phyloP scores from a whole-genome alignment of 495 filamentous ascomycete genomes.

The Wilcoxina mikolae region DNA sequence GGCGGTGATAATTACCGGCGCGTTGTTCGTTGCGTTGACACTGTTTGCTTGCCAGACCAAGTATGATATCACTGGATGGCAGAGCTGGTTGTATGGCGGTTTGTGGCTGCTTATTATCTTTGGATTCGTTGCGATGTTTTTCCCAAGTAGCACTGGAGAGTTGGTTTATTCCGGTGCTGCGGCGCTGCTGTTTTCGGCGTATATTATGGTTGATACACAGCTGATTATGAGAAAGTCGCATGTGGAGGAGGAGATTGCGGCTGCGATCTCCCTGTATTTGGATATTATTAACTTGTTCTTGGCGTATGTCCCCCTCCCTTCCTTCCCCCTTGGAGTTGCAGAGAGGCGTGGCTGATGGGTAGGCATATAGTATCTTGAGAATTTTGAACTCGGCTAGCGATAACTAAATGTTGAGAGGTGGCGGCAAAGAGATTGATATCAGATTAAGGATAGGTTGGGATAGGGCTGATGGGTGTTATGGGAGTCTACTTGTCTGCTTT shows the following conservation, averaged over 20 bases:
- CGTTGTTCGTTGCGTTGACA: constrained; percentile 84
- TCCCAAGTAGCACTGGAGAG: constrained; percentile 66
- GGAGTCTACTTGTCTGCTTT: no score
- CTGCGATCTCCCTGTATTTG: constrained; percentile 85
- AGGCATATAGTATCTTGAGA: constrained; percentile 19
- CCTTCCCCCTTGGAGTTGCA: background rate
- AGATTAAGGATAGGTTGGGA: background rate
- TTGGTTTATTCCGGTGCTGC: constrained; percentile 66
- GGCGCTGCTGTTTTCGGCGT: constrained; percentile 79
- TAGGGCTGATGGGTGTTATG: background rate
- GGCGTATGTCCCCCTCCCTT: constrained; percentile 31
- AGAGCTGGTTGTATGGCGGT: constrained; percentile 81
- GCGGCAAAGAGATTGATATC: no score
- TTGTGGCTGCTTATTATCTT: constrained; percentile 86
- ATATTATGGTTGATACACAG: constrained; percentile 94
- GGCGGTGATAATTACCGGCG: constrained; percentile 77
- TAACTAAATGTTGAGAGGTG: no score
- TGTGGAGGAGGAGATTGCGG: constrained; percentile 97
- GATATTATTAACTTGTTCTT: constrained; percentile 96
- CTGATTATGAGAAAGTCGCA: constrained; percentile 88
- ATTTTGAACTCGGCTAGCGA: constrained; percentile 24
- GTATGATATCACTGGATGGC: constrained; percentile 95
- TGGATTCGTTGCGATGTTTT: constrained; percentile 75
- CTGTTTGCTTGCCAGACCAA: constrained; percentile 94
- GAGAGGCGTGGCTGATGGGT: background rate